Base-by-base conservation (phyloP, 1,284 basidiomycete species). In the Cryptococcus deneoformans region DNA sequence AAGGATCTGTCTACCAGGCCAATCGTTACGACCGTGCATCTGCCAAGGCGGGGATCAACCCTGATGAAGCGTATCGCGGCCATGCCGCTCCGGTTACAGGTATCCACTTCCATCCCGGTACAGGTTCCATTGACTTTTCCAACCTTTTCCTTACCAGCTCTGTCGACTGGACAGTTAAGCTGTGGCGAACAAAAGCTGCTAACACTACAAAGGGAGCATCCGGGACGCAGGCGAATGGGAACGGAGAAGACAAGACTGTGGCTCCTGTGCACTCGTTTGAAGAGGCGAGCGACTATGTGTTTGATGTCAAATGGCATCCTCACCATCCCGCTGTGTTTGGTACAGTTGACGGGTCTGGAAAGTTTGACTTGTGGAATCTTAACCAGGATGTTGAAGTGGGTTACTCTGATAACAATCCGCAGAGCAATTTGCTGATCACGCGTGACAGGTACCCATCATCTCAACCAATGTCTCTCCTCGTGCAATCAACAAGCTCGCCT, bases 231-330 rank as follows among this genome's bases (percentile, higher is more conserved):
- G 39, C 42, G 7, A 20, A 35, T 7, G 29, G 50, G 81, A 29
- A 79, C 80, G 34, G 60, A 42, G 53, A 46, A 39, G 38, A 48
- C 40, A 34, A 56, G 47, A 47, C 58, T 77, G 82, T 92, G 24
- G 54, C 83, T 1, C 90, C 94, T 1, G 66, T 96, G 16, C 89
- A 93, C 74, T 91, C 89, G 46, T 96, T 97, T 68, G 94, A 99
- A 67, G 94, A 97, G 76, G 88, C 91, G 10, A 91, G 92, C 73
- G 95, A 99, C 75, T 98, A 98, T 73, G 92, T 99, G n/a, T 98
- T 96, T 78, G 95, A 98, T 77, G 93, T 93, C 50, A 89, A 87
- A 72, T 99, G 96, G 96, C 94, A 98, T 75, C 92, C 94, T 1
- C 81, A 85, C 34, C 94, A 99, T 75, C 96, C 96, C 4, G 92